A percentile compares a stretch with the other conserved stretches of the same genome.
Evolutionary conservation across 352 stramenopile species (phyloP).

Genomic region (Phytophthora kernoviae): DNA sequence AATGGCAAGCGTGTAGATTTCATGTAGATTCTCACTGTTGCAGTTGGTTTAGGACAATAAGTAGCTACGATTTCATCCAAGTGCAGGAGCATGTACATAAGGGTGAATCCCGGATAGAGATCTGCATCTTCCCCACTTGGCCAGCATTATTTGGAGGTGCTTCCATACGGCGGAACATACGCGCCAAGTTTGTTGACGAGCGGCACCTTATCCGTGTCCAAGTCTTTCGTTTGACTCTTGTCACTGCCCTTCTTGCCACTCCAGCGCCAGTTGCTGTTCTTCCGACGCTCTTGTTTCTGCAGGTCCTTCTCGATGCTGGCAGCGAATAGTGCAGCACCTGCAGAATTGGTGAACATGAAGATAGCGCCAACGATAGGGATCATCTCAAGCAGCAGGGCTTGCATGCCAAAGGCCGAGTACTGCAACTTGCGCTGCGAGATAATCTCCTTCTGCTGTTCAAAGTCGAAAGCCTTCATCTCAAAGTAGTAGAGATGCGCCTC

Average conservation of each 20-base stretch:
- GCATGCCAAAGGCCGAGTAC: constrained; percentile 63
- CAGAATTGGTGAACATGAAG: constrained; percentile 69
- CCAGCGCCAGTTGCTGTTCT: constrained; percentile 22
- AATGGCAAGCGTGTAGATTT: too few species aligned
- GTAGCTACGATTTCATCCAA: too few species aligned
- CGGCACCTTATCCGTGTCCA: constrained; percentile 28
- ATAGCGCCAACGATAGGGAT: constrained; percentile 52
- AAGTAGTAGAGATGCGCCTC: constrained; percentile 69
- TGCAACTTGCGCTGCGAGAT: constrained; percentile 40
- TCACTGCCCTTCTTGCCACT: constrained; percentile 15
- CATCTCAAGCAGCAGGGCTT: constrained; percentile 62
- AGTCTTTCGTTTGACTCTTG: constrained; percentile 10
- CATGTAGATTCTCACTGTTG: too few species aligned
- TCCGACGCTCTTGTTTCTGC: constrained; percentile 23
- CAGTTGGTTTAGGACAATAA: too few species aligned
- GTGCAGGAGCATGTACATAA: too few species aligned
- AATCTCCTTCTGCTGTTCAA: constrained; percentile 54
- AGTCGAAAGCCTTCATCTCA: constrained; percentile 54
- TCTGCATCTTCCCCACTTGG: background rate
- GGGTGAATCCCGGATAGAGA: background rate
- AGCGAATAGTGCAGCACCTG: constrained; percentile 58
- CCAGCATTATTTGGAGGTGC: constrained; percentile 26
- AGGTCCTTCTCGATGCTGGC: constrained; percentile 55
- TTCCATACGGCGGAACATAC: constrained; percentile 40
- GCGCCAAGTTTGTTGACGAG: constrained; percentile 35